phyloP scores from a whole-genome alignment of 2,329 filamentous ascomycete species.

The Pseudocercospora macadamiae region DNA sequence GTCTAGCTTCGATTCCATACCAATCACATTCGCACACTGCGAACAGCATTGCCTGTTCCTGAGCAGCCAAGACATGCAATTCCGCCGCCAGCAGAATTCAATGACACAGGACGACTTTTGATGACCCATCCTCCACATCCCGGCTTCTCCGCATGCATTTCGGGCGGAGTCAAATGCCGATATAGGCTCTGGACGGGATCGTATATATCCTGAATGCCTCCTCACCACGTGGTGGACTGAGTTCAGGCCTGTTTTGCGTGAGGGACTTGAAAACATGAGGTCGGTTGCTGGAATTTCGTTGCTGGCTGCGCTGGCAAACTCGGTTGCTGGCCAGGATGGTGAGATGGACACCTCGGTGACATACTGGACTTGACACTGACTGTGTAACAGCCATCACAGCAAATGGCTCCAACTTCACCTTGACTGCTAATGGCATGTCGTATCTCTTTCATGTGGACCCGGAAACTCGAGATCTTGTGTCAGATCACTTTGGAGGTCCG shows the following conservation, averaged over 20 bases:
- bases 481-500: slow-evolving; percentile 64
- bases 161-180: slow-evolving; percentile 3
- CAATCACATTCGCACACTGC: neutral
- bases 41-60: slow-evolving; percentile 2
- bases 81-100: neutral
- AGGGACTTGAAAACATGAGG: slow-evolving; percentile 10
- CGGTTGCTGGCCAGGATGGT: slow-evolving; percentile 12
- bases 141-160: neutral
- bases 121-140: slow-evolving; percentile 11
- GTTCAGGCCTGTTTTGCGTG: neutral
- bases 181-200: neutral
- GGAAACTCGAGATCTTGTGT: slow-evolving; percentile 58
- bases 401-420: slow-evolving; percentile 59
- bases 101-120: neutral
- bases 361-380: neutral
- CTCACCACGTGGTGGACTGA: neutral
- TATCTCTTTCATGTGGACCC: slow-evolving; percentile 67
- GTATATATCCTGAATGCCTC: neutral
- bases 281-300: slow-evolving; percentile 5
- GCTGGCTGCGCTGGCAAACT: slow-evolving; percentile 7
- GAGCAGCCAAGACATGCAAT: neutral
- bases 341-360: neutral
- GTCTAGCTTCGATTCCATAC: neutral
- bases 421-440: slow-evolving; percentile 60
- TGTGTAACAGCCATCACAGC: slow-evolving; percentile 53